These are phyloP conservation scores for Apiospora sp. DNA, from an alignment of 2,329 filamentous ascomycete species.

Conservation along the genomic window DNA sequence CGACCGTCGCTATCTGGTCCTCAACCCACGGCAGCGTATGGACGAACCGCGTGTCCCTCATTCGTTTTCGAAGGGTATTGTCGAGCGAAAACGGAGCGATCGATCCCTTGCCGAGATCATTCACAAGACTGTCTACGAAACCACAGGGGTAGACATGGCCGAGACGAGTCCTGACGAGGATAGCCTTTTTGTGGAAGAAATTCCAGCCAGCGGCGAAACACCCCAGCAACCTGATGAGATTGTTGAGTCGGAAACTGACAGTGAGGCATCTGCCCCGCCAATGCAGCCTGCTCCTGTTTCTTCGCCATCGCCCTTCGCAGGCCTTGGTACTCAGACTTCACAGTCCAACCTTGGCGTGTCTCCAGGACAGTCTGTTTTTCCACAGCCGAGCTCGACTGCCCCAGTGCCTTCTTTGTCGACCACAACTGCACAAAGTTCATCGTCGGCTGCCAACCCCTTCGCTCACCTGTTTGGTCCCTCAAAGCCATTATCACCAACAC, in stretches of 20 bases:
- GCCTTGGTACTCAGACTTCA: not conserved
- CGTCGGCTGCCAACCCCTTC: conserved; percentile 18
- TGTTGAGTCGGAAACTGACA: conserved; percentile 5
- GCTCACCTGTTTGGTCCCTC: not conserved
- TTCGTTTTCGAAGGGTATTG: conserved; percentile 61
- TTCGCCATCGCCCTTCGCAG: not conserved
- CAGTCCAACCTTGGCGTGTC: conserved; percentile 13
- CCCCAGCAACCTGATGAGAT: not conserved
- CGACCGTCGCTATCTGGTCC: conserved; percentile 50
- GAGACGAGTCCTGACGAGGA: conserved; percentile 30
- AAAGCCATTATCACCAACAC: not conserved
- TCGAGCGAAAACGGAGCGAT: conserved; percentile 66
- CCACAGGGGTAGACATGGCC: conserved; percentile 23
- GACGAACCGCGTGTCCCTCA: conserved; percentile 61
- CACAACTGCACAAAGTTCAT: not conserved
- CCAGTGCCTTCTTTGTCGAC: conserved; percentile 25
- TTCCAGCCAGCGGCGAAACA: not conserved
- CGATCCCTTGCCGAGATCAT: conserved; percentile 63
- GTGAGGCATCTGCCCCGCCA: not conserved
- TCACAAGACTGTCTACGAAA: conserved; percentile 59
- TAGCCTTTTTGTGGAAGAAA: conserved; percentile 40
- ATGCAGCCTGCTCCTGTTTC: not conserved
- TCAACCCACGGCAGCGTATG: conserved; percentile 53
- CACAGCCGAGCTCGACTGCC: conserved; percentile 1
- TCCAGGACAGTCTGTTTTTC: conserved; percentile 10